A percentile compares a stretch with the other conserved stretches of the same genome.
These are phyloP conservation scores for Pestalotiopsis sp. DNA, from an alignment of 2,329 filamentous ascomycete species.

Conservation along the genomic window DNA sequence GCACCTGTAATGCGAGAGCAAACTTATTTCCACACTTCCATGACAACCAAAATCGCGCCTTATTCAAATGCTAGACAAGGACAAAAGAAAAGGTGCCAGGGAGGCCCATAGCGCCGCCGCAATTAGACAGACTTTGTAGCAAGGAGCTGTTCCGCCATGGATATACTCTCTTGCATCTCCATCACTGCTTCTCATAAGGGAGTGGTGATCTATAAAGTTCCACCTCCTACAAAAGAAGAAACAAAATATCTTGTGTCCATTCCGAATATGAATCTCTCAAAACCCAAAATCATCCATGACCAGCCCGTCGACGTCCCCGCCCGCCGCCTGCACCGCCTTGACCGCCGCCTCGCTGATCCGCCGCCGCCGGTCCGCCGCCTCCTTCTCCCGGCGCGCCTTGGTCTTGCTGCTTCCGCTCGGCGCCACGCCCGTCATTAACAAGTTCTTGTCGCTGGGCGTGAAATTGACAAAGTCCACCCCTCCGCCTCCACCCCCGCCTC, in stretches of 20 bases:
- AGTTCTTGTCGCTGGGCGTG: constrained; percentile 75
- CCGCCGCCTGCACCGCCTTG: constrained; percentile 70
- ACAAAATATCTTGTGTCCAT: too few relatives aligned
- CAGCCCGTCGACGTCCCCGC: constrained; percentile 64
- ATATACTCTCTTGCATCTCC: too few relatives aligned
- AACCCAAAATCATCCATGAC: constrained; percentile 50
- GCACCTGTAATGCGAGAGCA: not conserved
- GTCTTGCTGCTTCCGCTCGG: constrained; percentile 92
- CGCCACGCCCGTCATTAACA: constrained; percentile 87
- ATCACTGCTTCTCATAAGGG: too few relatives aligned
- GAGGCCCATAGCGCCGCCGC: too few relatives aligned
- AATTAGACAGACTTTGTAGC: too few relatives aligned
- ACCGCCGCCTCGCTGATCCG: constrained; percentile 69
- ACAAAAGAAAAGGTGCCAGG: too few relatives aligned
- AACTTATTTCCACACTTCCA: not conserved
- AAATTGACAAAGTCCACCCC: constrained; percentile 80
- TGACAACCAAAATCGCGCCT: too few relatives aligned
- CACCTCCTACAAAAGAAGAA: too few relatives aligned
- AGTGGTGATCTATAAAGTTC: too few relatives aligned
- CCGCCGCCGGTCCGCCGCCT: constrained; percentile 76
- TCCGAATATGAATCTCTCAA: not conserved
- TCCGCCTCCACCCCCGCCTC: constrained; percentile 29
- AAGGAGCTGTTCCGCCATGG: too few relatives aligned
- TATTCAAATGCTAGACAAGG: too few relatives aligned
- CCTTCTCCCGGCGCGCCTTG: constrained; percentile 87